Percentiles rank a stretch among this genome's conserved stretches.
phyloP scores from a whole-genome alignment of 495 filamentous ascomycete genomes.

The Xylaria grammica region DNA sequence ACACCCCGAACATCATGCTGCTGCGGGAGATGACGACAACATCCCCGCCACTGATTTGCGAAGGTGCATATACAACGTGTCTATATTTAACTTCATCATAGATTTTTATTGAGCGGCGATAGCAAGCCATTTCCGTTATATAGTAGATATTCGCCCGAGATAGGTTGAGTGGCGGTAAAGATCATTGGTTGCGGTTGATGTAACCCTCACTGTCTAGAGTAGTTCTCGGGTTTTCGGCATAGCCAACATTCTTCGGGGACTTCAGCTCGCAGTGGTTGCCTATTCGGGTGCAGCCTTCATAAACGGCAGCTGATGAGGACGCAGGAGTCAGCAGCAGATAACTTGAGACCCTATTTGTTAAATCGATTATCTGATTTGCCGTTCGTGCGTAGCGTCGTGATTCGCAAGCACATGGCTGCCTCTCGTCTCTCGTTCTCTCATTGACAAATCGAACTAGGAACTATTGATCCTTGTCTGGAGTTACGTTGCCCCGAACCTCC shows the following conservation, averaged over 20 bases:
- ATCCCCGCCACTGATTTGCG: neutral
- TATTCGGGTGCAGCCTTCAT: neutral
- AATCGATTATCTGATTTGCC: neutral
- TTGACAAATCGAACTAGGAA: too few relatives aligned
- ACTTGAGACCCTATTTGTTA: too few relatives aligned
- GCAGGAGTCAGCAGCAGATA: neutral
- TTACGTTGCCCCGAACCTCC: neutral
- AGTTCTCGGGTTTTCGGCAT: neutral
- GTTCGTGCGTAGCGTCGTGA: neutral
- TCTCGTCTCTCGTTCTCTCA: too few relatives aligned
- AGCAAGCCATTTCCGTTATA: neutral
- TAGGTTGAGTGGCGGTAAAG: neutral
- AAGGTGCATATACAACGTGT: neutral
- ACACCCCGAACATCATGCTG: neutral
- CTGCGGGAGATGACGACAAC: neutral
- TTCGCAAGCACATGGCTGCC: neutral
- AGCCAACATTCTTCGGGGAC: slow-evolving; percentile 5
- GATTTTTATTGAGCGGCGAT: neutral
- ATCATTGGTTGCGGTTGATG: neutral
- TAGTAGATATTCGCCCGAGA: neutral
- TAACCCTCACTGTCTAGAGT: neutral
- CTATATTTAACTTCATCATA: slow-evolving; percentile 2
- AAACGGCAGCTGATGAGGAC: neutral
- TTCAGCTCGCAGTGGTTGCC: neutral
- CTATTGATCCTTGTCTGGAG: too few relatives aligned